Conservation (phyloP, 1,284 basidiomycete species). For the Trametes polyzona region DNA sequence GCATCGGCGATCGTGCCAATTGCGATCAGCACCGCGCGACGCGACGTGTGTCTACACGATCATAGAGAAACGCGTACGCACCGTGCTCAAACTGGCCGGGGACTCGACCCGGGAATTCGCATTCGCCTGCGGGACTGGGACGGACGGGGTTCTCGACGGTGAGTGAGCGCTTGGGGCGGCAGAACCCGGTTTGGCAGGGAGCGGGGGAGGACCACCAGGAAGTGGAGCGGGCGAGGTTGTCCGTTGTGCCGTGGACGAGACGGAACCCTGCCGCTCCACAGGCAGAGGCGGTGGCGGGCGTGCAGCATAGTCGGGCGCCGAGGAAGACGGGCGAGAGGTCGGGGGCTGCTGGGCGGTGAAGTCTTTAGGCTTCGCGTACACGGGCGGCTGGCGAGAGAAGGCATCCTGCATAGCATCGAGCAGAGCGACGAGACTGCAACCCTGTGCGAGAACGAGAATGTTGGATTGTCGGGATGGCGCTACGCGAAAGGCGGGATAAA, state of each 20-base stretch:
- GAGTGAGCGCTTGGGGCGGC: slow-evolving; percentile 23
- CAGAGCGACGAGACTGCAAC: slow-evolving; percentile 68
- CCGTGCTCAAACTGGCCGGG: slow-evolving; percentile 17
- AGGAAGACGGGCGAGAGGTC: slow-evolving; percentile 26
- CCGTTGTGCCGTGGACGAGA: slow-evolving; percentile 28
- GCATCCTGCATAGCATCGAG: slow-evolving; percentile 76
- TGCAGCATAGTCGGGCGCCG: slow-evolving; percentile 30
- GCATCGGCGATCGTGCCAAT: slow-evolving; percentile 11
- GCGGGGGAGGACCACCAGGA: slow-evolving; percentile 42
- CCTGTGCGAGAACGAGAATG: slow-evolving; percentile 45
- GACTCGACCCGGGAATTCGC: slow-evolving; percentile 13
- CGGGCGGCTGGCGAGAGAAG: slow-evolving; percentile 87
- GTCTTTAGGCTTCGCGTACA: slow-evolving; percentile 82
- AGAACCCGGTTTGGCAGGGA: slow-evolving; percentile 51
- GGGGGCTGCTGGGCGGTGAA: slow-evolving; percentile 24
- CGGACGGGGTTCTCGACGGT: slow-evolving; percentile 29
- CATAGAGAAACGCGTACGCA: slow-evolving; percentile 22
- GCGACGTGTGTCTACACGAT: slow-evolving; percentile 4
- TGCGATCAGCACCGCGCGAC: slow-evolving; percentile 14
- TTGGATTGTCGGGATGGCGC: slow-evolving; percentile 18
- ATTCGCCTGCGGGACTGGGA: slow-evolving; percentile 16
- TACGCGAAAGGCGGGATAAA: slow-evolving; percentile 15
- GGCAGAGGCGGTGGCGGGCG: slow-evolving; percentile 39
- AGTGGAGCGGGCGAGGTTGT: slow-evolving; percentile 20
- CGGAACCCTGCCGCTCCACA: slow-evolving; percentile 16